phyloP scores from a whole-genome alignment of 345 rosid genomes.

The Toxicodendron radicans region DNA sequence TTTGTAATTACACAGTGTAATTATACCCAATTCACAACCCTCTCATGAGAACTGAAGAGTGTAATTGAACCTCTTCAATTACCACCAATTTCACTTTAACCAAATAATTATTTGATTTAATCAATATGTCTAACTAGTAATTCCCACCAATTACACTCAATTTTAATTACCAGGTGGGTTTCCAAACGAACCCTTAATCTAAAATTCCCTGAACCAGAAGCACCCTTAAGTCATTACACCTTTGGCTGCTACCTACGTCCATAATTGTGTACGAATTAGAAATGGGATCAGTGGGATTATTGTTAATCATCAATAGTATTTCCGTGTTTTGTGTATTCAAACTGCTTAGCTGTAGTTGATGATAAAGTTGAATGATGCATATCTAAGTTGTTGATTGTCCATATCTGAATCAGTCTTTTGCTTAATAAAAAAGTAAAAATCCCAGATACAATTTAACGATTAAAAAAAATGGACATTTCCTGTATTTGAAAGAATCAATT shows the following conservation, averaged over 20 bases:
- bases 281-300: constrained; percentile 1
- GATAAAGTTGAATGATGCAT: constrained; percentile 10
- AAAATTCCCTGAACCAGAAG: too few relatives aligned
- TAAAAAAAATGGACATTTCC: background rate
- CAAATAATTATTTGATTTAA: too few relatives aligned
- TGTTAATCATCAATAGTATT: background rate
- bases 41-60: too few relatives aligned
- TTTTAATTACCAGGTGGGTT: too few relatives aligned
- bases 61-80: too few relatives aligned
- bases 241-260: background rate
- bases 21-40: too few relatives aligned
- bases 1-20: too few relatives aligned
- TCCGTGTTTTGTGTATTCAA: constrained; percentile 19
- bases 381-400: background rate
- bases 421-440: background rate
- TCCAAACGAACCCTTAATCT: too few relatives aligned
- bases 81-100: too few relatives aligned
- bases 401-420: constrained; percentile 16
- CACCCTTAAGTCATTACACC: background rate
- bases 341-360: constrained; percentile 25
- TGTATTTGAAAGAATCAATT: constrained; percentile 25
- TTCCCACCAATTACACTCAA: too few relatives aligned
- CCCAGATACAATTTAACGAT: background rate
- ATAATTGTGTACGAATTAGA: background rate
- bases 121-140: too few relatives aligned